phyloP scores from a whole-genome alignment of 495 filamentous ascomycete species.

The Penicillium coprophilum region DNA sequence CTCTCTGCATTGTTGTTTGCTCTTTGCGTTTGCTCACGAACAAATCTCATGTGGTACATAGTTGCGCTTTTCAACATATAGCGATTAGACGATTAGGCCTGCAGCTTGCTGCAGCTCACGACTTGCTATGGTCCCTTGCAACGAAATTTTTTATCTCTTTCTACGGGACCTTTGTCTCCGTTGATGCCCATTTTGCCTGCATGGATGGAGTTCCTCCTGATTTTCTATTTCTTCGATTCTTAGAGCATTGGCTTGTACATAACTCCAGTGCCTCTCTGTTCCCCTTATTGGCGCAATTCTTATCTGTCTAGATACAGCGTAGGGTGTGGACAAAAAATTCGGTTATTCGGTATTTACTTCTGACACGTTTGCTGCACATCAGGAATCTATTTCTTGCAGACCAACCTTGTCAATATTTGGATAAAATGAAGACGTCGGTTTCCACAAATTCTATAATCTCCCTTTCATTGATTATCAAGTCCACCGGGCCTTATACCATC shows the following conservation, averaged over 20 bases:
- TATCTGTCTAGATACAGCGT: neutral
- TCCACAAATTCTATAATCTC: neutral
- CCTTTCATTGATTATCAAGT: neutral
- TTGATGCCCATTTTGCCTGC: conserved; percentile 10
- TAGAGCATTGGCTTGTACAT: conserved; percentile 5
- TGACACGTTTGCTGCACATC: neutral
- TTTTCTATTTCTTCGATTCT: conserved; percentile 5
- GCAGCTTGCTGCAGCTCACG: conserved; percentile 1
- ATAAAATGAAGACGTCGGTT: neutral
- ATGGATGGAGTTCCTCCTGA: conserved; percentile 11
- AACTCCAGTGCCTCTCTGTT: conserved; percentile 1
- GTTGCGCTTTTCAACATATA: conserved; percentile 1
- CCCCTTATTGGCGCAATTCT: neutral
- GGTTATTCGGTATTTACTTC: neutral
- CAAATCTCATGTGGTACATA: conserved; percentile 7
- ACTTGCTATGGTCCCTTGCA: conserved; percentile 5
- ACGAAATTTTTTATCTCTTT: conserved; percentile 1
- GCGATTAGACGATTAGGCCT: conserved; percentile 2
- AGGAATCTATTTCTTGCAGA: neutral
- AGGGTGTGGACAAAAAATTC: conserved; percentile 1
- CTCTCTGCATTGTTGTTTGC: conserved; percentile 7
- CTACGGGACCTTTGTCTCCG: neutral
- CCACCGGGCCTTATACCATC: neutral
- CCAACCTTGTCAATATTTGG: neutral
- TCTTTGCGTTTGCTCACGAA: conserved; percentile 5